Base-by-base conservation (phyloP, 2,329 filamentous ascomycete species). In the Mollisiaceae sp. region DNA sequence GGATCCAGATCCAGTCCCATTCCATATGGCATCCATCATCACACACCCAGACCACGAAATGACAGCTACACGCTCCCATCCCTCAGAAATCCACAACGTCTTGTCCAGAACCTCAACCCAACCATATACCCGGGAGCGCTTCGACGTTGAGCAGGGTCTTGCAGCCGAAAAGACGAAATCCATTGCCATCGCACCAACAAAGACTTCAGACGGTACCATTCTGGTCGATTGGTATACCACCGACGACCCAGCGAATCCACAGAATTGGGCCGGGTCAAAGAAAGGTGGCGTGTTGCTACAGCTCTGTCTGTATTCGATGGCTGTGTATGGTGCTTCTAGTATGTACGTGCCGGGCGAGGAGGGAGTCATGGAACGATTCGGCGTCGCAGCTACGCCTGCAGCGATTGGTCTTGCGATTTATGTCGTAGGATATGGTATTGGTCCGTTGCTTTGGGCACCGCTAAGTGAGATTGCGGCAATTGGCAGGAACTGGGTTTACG, bases 401-500 rank as follows among this genome's bases (percentile, higher is more conserved):
- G 82, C 82, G 0, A 78, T 89, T 0, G 86, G 86, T 0, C 78
- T 89, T 8, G 81, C 85, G 0, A 80, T 89, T 65, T 89, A 88
- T 72, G 86, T 89, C 0, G 75, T 88, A 0, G 87, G 84, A 1
- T 86, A 86, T 68, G 87, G 88, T 15, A 75, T 87, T 32, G 88
- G 88, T 0, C 88, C 88, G 0, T 75, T 91, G 50, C 65, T 91
- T 38, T 91, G 86, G 76, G 86, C 86, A 0, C 89, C 89, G 0
- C 75, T 91, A 55, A 84, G 82, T 57, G 89, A 91, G 77, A 84
- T 91, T 35, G 87, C 89, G 0, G 73, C 81, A 54, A 82, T 91
- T 62, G 89, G 90, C 1, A 82, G 89, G 6, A 91, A 89, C 72
- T 84, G 85, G 1, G 83, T 89, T 2, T 91, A 91, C 76, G 83